Conservation (phyloP, 176 grass and related monocot genomes). For the Carex pumila region DNA sequence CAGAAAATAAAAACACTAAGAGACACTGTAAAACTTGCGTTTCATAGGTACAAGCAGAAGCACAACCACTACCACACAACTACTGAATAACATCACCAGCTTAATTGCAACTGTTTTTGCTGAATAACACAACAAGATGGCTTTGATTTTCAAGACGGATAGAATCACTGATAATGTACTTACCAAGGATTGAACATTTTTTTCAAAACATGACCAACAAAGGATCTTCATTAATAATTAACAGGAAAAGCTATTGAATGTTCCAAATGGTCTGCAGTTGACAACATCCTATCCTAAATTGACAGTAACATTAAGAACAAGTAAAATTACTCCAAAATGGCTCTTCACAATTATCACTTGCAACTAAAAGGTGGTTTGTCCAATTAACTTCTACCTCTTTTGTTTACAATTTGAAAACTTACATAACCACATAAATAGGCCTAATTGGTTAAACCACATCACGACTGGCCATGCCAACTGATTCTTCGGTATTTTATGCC, state of each 20-base stretch:
- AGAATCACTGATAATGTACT: not conserved
- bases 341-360: conserved; percentile 7
- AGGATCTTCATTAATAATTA: not conserved
- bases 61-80: not conserved
- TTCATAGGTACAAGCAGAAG: not conserved
- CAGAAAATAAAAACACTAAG: not conserved
- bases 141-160: not conserved
- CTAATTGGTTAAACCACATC: conserved; percentile 4
- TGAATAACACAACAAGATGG: not conserved
- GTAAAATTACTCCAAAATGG: conserved; percentile 2
- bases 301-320: conserved; percentile 1
- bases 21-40: not conserved
- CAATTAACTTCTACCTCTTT: not conserved
- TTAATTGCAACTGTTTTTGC: not conserved
- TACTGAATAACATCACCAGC: not conserved
- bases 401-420: conserved; percentile 16
- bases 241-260: not conserved
- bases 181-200: not conserved
- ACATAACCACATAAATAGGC: conserved; percentile 7
- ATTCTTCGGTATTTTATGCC: not conserved
- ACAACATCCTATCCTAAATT: not conserved
- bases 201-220: not conserved
- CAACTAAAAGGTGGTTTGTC: not conserved
- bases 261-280: not conserved
- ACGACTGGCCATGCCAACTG: conserved; percentile 11